phyloP scores from a whole-genome alignment of 2,329 filamentous ascomycete species.

The Sporothrix inflata region DNA sequence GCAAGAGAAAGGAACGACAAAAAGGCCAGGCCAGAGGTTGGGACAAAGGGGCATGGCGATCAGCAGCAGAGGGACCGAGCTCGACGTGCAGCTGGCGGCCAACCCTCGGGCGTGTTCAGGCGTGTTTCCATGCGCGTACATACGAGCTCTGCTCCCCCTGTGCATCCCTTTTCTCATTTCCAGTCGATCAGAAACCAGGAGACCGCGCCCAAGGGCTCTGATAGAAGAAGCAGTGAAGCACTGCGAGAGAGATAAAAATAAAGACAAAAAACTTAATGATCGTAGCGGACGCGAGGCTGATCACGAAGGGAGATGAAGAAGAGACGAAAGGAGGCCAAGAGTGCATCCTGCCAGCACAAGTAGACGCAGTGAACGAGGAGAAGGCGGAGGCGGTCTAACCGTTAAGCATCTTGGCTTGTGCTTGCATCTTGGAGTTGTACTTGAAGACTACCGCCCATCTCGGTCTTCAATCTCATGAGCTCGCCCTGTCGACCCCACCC shows the following conservation, averaged over 20 bases:
- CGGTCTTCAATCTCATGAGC: neutral
- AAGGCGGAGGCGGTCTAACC: neutral
- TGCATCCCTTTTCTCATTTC: constrained; percentile 20
- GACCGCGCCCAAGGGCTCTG: neutral
- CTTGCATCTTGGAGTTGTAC: too few relatives aligned
- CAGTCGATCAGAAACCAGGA: constrained; percentile 21
- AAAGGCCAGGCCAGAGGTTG: neutral
- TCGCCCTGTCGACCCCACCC: neutral
- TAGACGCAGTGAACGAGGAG: neutral
- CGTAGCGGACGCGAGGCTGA: neutral
- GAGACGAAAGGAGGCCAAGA: neutral
- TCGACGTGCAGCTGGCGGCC: neutral
- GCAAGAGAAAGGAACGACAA: neutral
- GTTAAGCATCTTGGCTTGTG: neutral
- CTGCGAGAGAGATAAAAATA: neutral
- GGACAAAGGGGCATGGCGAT: neutral
- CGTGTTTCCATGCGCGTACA: constrained; percentile 8
- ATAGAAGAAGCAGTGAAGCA: neutral
- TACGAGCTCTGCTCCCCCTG: constrained; percentile 6
- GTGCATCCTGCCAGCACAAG: neutral
- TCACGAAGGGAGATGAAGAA: neutral
- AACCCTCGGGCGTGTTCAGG: neutral
- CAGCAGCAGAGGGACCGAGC: constrained; percentile 7
- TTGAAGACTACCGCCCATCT: neutral
- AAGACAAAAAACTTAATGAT: neutral